Conservation (phyloP, 768 basidiomycete genomes). For the Mycena galopus region DNA sequence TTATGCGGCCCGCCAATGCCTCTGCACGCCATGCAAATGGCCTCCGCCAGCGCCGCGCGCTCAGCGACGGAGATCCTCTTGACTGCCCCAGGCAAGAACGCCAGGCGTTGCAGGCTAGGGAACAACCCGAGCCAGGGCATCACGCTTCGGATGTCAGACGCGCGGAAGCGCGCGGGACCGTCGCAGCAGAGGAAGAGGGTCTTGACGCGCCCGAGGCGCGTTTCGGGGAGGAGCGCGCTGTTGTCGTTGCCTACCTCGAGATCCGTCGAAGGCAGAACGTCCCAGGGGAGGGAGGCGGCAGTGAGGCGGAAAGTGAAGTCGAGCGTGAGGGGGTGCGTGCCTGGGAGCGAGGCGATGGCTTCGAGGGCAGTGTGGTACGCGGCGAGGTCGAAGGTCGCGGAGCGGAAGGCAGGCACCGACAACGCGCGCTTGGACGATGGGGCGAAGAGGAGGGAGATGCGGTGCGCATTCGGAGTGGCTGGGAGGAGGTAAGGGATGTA, state of each 20-base stretch:
- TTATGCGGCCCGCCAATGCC: background rate
- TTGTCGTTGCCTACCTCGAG: no score
- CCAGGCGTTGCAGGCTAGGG: constrained; percentile 13
- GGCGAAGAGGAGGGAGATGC: background rate
- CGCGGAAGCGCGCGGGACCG: constrained; percentile 5
- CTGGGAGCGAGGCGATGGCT: constrained; percentile 16
- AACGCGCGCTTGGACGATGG: background rate
- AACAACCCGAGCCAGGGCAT: constrained; percentile 29
- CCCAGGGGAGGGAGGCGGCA: constrained; percentile 24
- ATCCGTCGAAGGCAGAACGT: constrained; percentile 16
- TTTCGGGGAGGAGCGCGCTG: background rate
- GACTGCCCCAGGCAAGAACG: constrained; percentile 7
- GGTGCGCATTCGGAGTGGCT: constrained; percentile 15
- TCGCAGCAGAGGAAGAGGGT: background rate
- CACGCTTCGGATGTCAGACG: constrained; percentile 12
- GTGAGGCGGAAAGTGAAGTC: constrained; percentile 16
- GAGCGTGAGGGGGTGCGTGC: constrained; percentile 15
- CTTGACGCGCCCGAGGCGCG: background rate
- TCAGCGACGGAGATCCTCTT: background rate
- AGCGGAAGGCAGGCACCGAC: background rate
- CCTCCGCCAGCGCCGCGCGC: constrained; percentile 7
- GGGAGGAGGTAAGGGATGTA: constrained; percentile 35
- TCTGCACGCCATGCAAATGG: constrained; percentile 7
- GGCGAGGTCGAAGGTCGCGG: constrained; percentile 8
- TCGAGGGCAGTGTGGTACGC: constrained; percentile 21